Conservation (phyloP, 345 rosid genomes). For the Syzygium jambos region DNA sequence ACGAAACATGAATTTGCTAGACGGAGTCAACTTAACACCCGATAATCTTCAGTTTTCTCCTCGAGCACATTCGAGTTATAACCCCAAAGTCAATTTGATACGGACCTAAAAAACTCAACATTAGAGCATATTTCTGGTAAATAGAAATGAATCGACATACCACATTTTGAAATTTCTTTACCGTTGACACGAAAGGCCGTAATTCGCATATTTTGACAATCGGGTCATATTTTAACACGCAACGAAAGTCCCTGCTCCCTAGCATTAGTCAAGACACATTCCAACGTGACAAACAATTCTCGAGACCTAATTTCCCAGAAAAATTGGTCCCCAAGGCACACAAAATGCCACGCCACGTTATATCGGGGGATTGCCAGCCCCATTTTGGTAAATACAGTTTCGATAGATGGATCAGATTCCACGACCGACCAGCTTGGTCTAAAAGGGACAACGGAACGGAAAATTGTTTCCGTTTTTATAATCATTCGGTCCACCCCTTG, state of each 20-base stretch:
- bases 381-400: neutral
- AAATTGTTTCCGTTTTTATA: neutral
- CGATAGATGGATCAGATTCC: neutral
- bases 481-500: neutral
- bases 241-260: neutral
- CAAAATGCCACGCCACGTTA: neutral
- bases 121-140: neutral
- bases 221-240: neutral
- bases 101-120: neutral
- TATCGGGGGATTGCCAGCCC: neutral
- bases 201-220: neutral
- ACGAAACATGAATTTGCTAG: accelerated
- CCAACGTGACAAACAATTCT: neutral
- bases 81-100: neutral
- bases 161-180: neutral
- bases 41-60: neutral
- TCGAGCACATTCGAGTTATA: neutral
- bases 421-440: neutral
- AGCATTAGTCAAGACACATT: neutral
- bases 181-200: neutral
- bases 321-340: neutral
- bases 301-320: neutral
- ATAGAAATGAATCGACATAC: neutral
- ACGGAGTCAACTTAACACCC: neutral
- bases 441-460: neutral